phyloP scores from a whole-genome alignment of 352 stramenopile species.

The Pythium volutum region DNA sequence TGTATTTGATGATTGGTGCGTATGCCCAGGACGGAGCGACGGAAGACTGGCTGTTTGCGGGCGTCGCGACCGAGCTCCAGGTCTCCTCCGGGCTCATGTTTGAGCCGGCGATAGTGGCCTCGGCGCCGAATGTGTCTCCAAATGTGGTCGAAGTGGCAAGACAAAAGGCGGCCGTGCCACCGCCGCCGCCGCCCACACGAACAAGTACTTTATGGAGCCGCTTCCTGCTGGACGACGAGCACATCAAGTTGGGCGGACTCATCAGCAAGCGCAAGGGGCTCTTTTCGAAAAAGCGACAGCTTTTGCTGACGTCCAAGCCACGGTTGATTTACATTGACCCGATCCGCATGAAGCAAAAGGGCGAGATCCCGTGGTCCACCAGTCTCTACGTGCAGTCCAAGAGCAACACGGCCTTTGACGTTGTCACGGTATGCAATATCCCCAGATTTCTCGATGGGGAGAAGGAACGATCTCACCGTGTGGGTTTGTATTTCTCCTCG shows the following conservation, averaged over 20 bases:
- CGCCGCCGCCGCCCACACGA: conserved; percentile 50
- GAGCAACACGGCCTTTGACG: conserved; percentile 80
- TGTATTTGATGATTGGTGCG: background rate
- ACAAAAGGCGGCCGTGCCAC: conserved; percentile 65
- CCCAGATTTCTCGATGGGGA: background rate
- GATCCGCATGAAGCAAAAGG: conserved; percentile 90
- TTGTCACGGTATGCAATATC: conserved; percentile 60
- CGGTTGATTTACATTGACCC: conserved; percentile 89
- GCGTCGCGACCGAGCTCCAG: conserved; percentile 83
- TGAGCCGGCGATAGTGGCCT: conserved; percentile 48
- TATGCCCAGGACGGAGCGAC: conserved; percentile 69
- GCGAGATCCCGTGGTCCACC: conserved; percentile 85
- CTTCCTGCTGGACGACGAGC: conserved; percentile 84
- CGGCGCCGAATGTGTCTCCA: conserved; percentile 35
- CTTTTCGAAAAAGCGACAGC: conserved; percentile 87
- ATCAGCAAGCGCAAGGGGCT: conserved; percentile 88
- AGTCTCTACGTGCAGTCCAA: conserved; percentile 86
- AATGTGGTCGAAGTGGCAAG: conserved; percentile 78
- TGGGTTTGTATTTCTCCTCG: background rate
- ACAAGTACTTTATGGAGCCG: conserved; percentile 83
- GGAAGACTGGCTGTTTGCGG: conserved; percentile 87
- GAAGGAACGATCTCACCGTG: background rate
- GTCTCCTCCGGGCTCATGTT: conserved; percentile 79
- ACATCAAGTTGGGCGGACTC: conserved; percentile 83
- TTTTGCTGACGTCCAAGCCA: conserved; percentile 84